Evolutionary conservation across 2,329 filamentous ascomycete genomes (phyloP).

Genomic region (Beauveria bassiana): DNA sequence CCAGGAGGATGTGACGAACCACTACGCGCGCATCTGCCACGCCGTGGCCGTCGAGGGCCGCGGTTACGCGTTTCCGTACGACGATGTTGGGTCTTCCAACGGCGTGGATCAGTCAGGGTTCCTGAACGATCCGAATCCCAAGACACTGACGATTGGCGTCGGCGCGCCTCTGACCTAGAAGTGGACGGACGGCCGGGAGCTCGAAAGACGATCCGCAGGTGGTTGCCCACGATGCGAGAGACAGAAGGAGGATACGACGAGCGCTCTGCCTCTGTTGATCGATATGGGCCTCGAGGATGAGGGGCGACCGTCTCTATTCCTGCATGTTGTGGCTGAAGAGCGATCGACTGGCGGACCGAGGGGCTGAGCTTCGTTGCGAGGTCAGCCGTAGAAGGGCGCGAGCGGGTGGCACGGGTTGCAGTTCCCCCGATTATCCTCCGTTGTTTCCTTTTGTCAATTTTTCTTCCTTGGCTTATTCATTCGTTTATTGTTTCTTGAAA

Average conservation of each 20-base stretch:
- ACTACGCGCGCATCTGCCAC: slow-evolving; percentile 60
- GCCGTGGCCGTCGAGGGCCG: slow-evolving; percentile 47
- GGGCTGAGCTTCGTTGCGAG: background rate
- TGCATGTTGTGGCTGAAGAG: background rate
- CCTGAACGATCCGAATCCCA: slow-evolving; percentile 48
- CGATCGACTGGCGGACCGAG: background rate
- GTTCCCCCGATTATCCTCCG: background rate
- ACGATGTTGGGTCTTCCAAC: slow-evolving; percentile 53
- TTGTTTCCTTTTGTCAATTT: background rate
- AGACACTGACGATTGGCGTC: slow-evolving; percentile 47
- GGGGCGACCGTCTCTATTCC: too few relatives aligned
- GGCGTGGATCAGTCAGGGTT: slow-evolving; percentile 55
- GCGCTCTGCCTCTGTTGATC: too few relatives aligned
- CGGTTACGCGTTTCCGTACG: slow-evolving; percentile 66
- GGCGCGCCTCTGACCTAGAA: slow-evolving; percentile 30
- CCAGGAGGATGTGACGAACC: slow-evolving; percentile 48
- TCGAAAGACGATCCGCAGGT: background rate
- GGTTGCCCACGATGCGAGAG: background rate
- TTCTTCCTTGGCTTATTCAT: background rate
- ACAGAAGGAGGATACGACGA: too few relatives aligned
- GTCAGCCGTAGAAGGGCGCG: background rate
- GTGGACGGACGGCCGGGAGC: background rate
- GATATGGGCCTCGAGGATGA: too few relatives aligned
- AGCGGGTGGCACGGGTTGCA: background rate
- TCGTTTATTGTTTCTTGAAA: background rate